Percentiles rank a stretch among this genome's conserved stretches.
Conservation (phyloP, 208 protist species). For the Acanthamoeba castellanii region DNA sequence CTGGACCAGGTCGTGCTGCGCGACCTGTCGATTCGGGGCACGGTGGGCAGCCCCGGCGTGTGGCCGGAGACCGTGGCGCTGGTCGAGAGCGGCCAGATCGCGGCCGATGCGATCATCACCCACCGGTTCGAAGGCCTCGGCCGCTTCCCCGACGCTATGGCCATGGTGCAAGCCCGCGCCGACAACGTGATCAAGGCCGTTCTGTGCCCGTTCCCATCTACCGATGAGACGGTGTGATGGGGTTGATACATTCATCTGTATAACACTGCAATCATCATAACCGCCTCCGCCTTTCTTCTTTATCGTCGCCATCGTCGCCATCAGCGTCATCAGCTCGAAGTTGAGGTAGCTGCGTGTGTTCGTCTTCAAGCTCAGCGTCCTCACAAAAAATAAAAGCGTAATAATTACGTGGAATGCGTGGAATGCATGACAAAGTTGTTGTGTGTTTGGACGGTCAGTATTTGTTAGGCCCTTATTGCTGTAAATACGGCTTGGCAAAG, state of each 20-base stretch:
- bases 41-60: neutral
- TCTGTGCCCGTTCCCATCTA: neutral
- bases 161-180: neutral
- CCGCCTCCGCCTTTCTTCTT: no score
- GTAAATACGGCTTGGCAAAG: no score
- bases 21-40: neutral
- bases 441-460: no score
- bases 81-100: neutral
- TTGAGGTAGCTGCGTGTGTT: no score
- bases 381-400: neutral
- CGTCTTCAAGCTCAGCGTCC: neutral
- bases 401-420: no score
- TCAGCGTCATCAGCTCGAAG: no score
- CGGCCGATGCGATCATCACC: neutral
- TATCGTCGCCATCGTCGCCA: no score
- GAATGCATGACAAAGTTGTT: no score
- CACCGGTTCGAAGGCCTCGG: neutral
- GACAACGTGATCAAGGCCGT: conserved; percentile 22
- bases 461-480: no score
- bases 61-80: neutral
- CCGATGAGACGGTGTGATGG: no score
- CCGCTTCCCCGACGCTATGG: neutral
- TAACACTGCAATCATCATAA: no score
- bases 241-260: no score
- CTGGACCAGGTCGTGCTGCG: conserved; percentile 5